A percentile compares a stretch with the other conserved stretches of the same genome.
Evolutionary conservation across 2,329 filamentous ascomycete species (phyloP).

Genomic region (Aschersonia sp.): DNA sequence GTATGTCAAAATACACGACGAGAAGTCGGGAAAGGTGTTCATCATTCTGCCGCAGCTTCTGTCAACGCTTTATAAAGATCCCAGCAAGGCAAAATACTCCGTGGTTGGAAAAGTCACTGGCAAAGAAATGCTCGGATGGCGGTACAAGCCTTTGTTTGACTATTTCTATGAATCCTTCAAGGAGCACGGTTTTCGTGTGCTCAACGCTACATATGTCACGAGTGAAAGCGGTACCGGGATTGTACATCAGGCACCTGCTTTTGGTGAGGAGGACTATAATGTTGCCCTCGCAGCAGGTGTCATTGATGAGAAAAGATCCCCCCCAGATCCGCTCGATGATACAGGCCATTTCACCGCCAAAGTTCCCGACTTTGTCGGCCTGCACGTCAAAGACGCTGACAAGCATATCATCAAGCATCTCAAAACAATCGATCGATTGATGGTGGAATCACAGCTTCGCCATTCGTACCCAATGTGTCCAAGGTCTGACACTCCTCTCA

Average conservation of each 20-base stretch:
- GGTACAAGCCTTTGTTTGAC: conserved; percentile 76
- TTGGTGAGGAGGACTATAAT: conserved; percentile 92
- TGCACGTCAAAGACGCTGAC: conserved; percentile 85
- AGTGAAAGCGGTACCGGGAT: conserved; percentile 85
- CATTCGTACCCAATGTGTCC: conserved; percentile 93
- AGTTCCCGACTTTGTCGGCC: conserved; percentile 68
- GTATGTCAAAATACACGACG: conserved; percentile 76
- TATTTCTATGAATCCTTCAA: conserved; percentile 88
- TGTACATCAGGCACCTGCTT: conserved; percentile 86
- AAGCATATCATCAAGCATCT: conserved; percentile 86
- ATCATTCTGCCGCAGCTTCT: conserved; percentile 73
- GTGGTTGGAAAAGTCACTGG: conserved; percentile 53
- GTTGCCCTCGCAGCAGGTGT: conserved; percentile 64
- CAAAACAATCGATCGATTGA: conserved; percentile 59
- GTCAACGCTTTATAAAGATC: conserved; percentile 62
- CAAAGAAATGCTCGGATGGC: conserved; percentile 55
- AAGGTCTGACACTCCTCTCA: conserved; percentile 87
- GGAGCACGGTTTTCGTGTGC: conserved; percentile 65
- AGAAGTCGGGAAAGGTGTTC: conserved; percentile 69
- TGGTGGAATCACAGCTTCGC: conserved; percentile 75
- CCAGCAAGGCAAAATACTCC: conserved; percentile 64
- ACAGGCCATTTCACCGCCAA: conserved; percentile 64
- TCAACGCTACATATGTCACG: conserved; percentile 78
- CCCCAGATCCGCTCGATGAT: conserved; percentile 87
- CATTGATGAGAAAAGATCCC: conserved; percentile 59